Percentiles rank a stretch among this genome's conserved stretches.
These are phyloP conservation scores for Pseudopithomyces chartarum DNA, from an alignment of 2,329 filamentous ascomycete genomes.

Conservation along the genomic window DNA sequence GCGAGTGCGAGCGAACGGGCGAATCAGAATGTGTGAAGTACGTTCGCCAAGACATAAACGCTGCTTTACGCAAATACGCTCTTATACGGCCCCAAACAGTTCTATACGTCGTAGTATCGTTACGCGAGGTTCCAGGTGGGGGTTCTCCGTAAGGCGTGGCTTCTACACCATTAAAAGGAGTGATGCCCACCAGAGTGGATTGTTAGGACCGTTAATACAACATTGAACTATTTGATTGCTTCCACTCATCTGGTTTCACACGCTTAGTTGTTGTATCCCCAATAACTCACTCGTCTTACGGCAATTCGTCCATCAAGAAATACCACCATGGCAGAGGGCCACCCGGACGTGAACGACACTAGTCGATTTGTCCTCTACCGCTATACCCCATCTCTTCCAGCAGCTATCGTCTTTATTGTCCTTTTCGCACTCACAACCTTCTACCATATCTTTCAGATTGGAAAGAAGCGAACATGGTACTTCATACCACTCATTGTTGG, in stretches of 20 bases:
- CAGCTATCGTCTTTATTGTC: constrained; percentile 53
- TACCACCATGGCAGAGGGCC: constrained; percentile 4
- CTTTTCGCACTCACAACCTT: constrained; percentile 52
- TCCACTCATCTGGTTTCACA: neutral
- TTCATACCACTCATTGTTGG: constrained; percentile 59
- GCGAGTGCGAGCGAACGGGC: neutral
- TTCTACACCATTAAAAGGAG: neutral
- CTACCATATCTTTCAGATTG: constrained; percentile 50
- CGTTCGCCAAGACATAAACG: constrained; percentile 1
- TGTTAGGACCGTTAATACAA: neutral
- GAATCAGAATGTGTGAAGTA: neutral
- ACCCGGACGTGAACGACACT: constrained; percentile 6
- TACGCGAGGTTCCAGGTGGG: neutral
- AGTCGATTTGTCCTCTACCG: constrained; percentile 23
- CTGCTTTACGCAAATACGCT: constrained; percentile 3
- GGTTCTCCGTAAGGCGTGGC: neutral
- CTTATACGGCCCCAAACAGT: constrained; percentile 2
- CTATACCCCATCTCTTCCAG: constrained; percentile 52
- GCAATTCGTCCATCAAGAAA: too few relatives aligned
- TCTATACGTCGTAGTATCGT: too few relatives aligned
- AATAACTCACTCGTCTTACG: too few relatives aligned
- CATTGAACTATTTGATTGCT: neutral
- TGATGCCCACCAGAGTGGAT: neutral
- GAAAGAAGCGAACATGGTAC: constrained; percentile 54
- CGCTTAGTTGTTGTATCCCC: too few relatives aligned